Conservation (phyloP, 371 early-diverging fungal genomes). For the Chytridium lagenaria region DNA sequence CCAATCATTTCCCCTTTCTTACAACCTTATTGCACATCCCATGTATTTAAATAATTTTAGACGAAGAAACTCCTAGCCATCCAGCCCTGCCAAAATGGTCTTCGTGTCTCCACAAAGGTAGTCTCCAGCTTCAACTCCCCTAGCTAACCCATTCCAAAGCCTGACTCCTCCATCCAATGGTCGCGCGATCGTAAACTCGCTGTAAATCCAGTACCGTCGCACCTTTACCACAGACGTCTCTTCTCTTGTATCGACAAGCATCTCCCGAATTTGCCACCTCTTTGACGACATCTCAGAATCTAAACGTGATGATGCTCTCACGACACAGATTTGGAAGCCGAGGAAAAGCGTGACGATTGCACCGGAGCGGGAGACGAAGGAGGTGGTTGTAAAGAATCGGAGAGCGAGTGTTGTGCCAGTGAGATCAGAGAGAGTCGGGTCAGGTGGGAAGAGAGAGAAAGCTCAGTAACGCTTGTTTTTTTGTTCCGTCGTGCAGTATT, state of each 20-base stretch:
- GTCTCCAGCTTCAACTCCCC: neutral
- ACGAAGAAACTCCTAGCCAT: slow-evolving; percentile 20
- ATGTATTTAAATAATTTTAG: too few relatives aligned
- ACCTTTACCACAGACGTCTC: slow-evolving; percentile 22
- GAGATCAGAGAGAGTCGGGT: too few relatives aligned
- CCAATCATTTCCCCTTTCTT: neutral
- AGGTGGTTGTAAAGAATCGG: too few relatives aligned
- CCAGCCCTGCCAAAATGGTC: slow-evolving; percentile 28
- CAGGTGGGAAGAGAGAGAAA: too few relatives aligned
- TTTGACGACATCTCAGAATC: slow-evolving; percentile 39
- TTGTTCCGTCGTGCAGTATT: too few relatives aligned
- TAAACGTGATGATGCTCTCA: too few relatives aligned
- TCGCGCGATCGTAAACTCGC: slow-evolving; percentile 30
- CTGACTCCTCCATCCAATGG: slow-evolving; percentile 44
- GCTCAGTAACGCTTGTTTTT: too few relatives aligned
- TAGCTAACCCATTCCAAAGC: slow-evolving; percentile 27
- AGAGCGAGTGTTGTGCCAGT: too few relatives aligned
- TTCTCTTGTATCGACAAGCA: slow-evolving; percentile 15
- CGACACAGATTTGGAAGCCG: too few relatives aligned
- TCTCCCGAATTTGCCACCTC: slow-evolving; percentile 32
- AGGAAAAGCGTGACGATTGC: too few relatives aligned
- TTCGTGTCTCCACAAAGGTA: slow-evolving; percentile 23
- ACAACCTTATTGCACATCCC: too few relatives aligned
- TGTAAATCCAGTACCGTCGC: slow-evolving; percentile 33
- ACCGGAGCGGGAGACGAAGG: too few relatives aligned